A percentile compares a stretch with the other conserved stretches of the same genome.
These are phyloP conservation scores for Trichosporon asahii DNA, from an alignment of 1,284 basidiomycete genomes.

Conservation along the genomic window DNA sequence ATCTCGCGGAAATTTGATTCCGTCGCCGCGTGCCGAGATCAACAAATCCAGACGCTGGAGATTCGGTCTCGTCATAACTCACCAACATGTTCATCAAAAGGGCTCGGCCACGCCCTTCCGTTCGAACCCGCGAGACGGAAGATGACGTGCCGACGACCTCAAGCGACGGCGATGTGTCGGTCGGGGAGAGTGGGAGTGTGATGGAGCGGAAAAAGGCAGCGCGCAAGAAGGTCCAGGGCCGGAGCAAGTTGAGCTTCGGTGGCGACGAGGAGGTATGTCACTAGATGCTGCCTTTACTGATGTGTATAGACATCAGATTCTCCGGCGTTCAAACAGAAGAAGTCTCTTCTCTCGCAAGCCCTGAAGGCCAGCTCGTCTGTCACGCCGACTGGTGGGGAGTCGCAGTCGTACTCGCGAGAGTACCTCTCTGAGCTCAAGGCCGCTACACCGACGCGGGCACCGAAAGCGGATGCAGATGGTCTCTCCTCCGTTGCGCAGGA, in stretches of 20 bases:
- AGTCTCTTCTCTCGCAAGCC: slow-evolving; percentile 49
- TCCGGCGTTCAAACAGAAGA: slow-evolving; percentile 47
- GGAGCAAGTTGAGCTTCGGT: slow-evolving; percentile 69
- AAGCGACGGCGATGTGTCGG: slow-evolving; percentile 17
- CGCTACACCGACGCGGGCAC: slow-evolving; percentile 64
- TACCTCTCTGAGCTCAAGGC: slow-evolving; percentile 81
- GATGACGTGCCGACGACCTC: slow-evolving; percentile 31
- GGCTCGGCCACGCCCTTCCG: slow-evolving; percentile 41
- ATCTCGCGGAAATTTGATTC: neutral
- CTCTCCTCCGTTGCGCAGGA: slow-evolving; percentile 36
- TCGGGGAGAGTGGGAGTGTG: slow-evolving; percentile 35
- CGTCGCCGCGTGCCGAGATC: neutral
- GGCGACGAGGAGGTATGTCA: slow-evolving; percentile 59
- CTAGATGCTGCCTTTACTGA: neutral
- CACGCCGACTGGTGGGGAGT: slow-evolving; percentile 23
- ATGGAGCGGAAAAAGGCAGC: slow-evolving; percentile 46
- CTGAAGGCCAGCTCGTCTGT: slow-evolving; percentile 32
- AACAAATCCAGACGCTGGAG: neutral
- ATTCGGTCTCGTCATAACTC: neutral
- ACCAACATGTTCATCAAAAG: slow-evolving; percentile 48
- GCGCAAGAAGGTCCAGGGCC: slow-evolving; percentile 32
- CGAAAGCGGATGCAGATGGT: slow-evolving; percentile 33
- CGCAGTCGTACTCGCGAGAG: slow-evolving; percentile 63
- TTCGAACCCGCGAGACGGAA: slow-evolving; percentile 38
- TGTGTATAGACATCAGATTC: slow-evolving; percentile 23